phyloP scores from a whole-genome alignment of 176 grass and related monocot species.

The Lolium perenne region DNA sequence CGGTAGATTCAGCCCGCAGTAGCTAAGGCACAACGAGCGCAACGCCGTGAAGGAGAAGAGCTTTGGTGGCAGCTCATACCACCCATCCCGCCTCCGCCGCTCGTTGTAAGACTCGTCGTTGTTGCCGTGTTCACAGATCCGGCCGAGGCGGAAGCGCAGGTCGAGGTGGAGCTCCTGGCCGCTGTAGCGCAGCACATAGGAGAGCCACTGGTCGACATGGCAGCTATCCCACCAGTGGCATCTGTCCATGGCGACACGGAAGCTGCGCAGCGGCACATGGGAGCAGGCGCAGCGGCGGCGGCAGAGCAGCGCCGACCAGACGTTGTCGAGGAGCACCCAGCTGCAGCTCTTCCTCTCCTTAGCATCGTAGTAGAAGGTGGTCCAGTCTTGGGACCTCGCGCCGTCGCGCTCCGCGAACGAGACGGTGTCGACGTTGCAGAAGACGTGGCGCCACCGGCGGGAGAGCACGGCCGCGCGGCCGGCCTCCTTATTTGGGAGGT shows the following conservation, averaged over 20 bases:
- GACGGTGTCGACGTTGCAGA: too few species aligned
- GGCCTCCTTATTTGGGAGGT: not conserved
- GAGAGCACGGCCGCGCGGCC: too few species aligned
- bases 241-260: not conserved
- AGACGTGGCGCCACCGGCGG: too few species aligned
- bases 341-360: not conserved
- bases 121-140: not conserved
- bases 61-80: not conserved
- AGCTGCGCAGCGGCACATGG: not conserved
- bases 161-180: not conserved
- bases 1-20: too few species aligned
- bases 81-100: not conserved
- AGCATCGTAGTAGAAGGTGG: not conserved
- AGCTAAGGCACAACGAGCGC: too few species aligned
- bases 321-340: not conserved
- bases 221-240: not conserved
- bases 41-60: too few species aligned
- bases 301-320: not conserved
- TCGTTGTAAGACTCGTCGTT: too few species aligned
- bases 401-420: not conserved
- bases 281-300: not conserved
- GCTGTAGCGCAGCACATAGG: not conserved
- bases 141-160: not conserved
- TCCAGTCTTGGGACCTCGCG: not conserved
- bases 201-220: not conserved